A percentile compares a stretch with the other conserved stretches of the same genome.
Conservation (phyloP, 2,329 filamentous ascomycete genomes). For the Diatrype stigma region DNA sequence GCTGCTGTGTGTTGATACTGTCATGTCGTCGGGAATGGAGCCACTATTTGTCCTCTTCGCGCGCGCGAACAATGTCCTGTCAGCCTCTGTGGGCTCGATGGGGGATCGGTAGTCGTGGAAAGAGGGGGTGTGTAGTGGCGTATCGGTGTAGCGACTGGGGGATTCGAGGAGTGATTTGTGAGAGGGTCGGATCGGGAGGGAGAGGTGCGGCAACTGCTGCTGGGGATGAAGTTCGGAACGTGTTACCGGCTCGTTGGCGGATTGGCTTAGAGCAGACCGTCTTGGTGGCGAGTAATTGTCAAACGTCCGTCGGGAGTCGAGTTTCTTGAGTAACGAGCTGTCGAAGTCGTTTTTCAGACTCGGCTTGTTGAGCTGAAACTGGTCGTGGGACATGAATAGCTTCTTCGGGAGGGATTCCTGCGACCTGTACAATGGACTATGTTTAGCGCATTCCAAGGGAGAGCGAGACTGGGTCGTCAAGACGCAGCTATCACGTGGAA, state of each 20-base stretch:
- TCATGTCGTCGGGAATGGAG: slow-evolving; percentile 40
- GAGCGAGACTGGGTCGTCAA: background rate
- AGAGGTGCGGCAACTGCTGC: slow-evolving; percentile 36
- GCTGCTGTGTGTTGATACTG: slow-evolving; percentile 38
- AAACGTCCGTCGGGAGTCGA: slow-evolving; percentile 44
- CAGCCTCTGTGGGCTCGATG: slow-evolving; percentile 40
- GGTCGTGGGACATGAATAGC: slow-evolving; percentile 49
- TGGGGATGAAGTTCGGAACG: slow-evolving; percentile 34
- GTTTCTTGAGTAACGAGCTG: slow-evolving; percentile 50
- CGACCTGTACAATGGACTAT: slow-evolving; percentile 30
- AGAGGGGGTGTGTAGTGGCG: slow-evolving; percentile 42
- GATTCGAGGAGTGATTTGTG: slow-evolving; percentile 40
- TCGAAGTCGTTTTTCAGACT: slow-evolving; percentile 37
- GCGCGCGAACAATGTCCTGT: slow-evolving; percentile 43
- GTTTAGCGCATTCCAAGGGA: slow-evolving; percentile 5
- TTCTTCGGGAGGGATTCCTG: slow-evolving; percentile 37
- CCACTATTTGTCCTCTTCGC: slow-evolving; percentile 47
- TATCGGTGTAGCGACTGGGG: slow-evolving; percentile 40
- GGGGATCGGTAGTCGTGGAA: slow-evolving; percentile 45
- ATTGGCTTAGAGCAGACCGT: slow-evolving; percentile 40
- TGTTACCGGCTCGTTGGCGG: slow-evolving; percentile 34
- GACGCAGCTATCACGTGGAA: background rate
- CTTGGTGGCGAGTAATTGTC: slow-evolving; percentile 41
- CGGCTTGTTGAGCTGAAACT: slow-evolving; percentile 41
- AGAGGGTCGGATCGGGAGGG: slow-evolving; percentile 42